phyloP scores from a whole-genome alignment of 2,329 filamentous ascomycete species.

The Orbilia quercus region DNA sequence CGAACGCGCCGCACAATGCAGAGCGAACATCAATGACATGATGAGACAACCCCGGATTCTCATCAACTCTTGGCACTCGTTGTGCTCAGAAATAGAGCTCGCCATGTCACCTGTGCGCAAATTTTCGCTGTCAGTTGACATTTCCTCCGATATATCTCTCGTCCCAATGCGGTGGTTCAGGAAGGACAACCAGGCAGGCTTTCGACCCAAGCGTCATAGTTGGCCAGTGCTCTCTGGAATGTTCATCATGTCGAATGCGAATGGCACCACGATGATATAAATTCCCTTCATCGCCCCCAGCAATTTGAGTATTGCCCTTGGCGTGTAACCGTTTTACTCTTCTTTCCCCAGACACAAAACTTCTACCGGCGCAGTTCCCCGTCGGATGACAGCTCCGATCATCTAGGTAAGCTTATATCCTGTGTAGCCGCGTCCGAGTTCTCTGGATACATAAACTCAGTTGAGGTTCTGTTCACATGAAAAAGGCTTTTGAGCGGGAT shows the following conservation, averaged over 20 bases:
- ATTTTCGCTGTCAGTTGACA: slow-evolving; percentile 30
- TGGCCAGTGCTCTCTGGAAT: neutral
- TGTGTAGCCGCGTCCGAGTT: neutral
- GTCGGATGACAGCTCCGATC: slow-evolving; percentile 6
- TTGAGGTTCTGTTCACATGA: no score
- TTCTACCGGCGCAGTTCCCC: slow-evolving; percentile 13
- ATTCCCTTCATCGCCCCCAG: slow-evolving; percentile 16
- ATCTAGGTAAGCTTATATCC: slow-evolving; percentile 32
- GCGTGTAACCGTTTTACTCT: slow-evolving; percentile 5
- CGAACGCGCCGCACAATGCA: slow-evolving; percentile 24
- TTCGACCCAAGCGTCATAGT: slow-evolving; percentile 33
- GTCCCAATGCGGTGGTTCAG: slow-evolving; percentile 11
- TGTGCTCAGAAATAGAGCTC: slow-evolving; percentile 2
- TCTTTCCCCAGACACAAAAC: neutral
- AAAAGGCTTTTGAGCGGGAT: no score
- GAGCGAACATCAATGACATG: slow-evolving; percentile 21
- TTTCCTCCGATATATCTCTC: neutral
- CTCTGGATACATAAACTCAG: no score
- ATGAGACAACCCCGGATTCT: slow-evolving; percentile 23
- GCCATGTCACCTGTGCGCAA: slow-evolving; percentile 19
- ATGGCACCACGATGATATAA: slow-evolving; percentile 36
- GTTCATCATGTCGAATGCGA: neutral
- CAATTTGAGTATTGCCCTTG: slow-evolving; percentile 1
- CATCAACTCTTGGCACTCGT: slow-evolving; percentile 10
- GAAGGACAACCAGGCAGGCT: slow-evolving; percentile 32